Conservation (phyloP, 2,329 filamentous ascomycete genomes). For the Cercospora sojina region DNA sequence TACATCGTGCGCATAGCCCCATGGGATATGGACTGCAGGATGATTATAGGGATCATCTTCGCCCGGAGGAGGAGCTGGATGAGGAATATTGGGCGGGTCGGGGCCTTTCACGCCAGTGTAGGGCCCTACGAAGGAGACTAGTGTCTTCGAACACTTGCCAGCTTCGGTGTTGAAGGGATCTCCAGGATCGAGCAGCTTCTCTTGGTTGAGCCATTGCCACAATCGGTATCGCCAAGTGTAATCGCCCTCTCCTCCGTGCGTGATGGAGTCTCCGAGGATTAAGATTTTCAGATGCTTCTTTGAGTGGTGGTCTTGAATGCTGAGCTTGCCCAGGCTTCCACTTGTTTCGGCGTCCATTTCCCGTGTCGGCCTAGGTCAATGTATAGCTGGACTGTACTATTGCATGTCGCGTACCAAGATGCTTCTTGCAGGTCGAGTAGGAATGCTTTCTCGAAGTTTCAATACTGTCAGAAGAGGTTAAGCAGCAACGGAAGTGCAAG, state of each 20-base stretch:
- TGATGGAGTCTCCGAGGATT: slow-evolving; percentile 32
- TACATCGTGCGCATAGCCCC: slow-evolving; percentile 39
- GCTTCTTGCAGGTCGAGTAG: background rate
- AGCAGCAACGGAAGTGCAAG: background rate
- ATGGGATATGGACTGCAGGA: slow-evolving; percentile 18
- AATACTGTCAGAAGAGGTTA: background rate
- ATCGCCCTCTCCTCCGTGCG: slow-evolving; percentile 40
- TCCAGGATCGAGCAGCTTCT: background rate
- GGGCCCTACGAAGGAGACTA: slow-evolving; percentile 36
- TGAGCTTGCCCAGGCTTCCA: background rate
- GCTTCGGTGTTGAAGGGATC: background rate
- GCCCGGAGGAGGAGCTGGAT: slow-evolving; percentile 17
- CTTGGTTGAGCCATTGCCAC: slow-evolving; percentile 42
- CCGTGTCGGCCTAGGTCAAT: background rate
- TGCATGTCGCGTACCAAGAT: background rate
- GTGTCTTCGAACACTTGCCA: slow-evolving; percentile 25
- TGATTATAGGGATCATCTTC: slow-evolving; percentile 8
- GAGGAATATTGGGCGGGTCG: slow-evolving; percentile 32
- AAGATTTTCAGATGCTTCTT: slow-evolving; percentile 20
- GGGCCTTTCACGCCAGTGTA: slow-evolving; percentile 41
- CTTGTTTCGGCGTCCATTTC: background rate
- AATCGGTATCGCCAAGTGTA: slow-evolving; percentile 48
- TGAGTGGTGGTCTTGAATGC: background rate
- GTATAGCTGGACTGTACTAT: background rate
- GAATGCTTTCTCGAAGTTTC: background rate